Evolutionary conservation across 306 rosid genomes (phyloP).

Genomic region (Quercus agrifolia): DNA sequence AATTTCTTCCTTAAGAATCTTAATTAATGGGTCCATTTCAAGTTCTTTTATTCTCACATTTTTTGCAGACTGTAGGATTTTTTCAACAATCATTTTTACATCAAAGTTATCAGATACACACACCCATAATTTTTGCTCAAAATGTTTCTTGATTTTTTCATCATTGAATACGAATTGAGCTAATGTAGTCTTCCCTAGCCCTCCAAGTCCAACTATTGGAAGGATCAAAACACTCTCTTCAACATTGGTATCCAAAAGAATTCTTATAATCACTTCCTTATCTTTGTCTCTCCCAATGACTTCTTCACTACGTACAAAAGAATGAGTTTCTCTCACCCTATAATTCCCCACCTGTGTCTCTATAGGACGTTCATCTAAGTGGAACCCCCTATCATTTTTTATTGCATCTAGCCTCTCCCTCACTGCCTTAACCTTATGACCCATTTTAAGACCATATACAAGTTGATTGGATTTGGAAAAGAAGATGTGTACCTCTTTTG

Average conservation of each 20-base stretch:
- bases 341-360: too few relatives aligned
- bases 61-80: background rate
- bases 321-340: too few relatives aligned
- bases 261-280: background rate
- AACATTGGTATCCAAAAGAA: background rate
- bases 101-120: background rate
- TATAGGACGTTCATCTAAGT: too few relatives aligned
- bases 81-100: background rate
- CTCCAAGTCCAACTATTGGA: too few relatives aligned
- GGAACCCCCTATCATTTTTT: rapidly evolving
- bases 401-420: too few relatives aligned
- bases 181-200: background rate
- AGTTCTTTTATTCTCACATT: too few relatives aligned
- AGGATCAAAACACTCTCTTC: background rate
- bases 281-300: background rate
- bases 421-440: background rate
- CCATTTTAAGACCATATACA: background rate
- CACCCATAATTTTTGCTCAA: background rate
- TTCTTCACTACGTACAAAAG: background rate
- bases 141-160: background rate
- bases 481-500: background rate
- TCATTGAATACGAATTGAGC: background rate
- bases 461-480: background rate
- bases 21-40: background rate
- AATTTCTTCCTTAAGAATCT: background rate